Evolutionary conservation across 1,284 basidiomycete genomes (phyloP).

Genomic region (Uromyces viciae-fabae): DNA sequence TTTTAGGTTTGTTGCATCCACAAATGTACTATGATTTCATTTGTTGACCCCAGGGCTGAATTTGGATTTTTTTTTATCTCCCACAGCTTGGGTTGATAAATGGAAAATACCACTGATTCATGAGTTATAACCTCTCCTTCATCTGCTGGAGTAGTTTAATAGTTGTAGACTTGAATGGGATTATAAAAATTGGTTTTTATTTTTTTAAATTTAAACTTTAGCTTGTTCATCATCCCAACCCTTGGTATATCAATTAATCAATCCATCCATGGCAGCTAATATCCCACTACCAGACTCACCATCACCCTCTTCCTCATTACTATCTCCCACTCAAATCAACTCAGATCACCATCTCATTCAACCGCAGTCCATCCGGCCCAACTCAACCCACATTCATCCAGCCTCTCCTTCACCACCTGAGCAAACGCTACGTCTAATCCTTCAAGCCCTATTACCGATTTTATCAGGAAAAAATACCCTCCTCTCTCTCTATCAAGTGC

Average conservation of each 20-base stretch:
- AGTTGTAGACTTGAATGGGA: too few relatives aligned
- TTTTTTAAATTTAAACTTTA: neutral
- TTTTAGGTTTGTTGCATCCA: too few relatives aligned
- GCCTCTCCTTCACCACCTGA: neutral
- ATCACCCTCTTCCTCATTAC: neutral
- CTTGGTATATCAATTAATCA: neutral
- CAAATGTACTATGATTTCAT: too few relatives aligned
- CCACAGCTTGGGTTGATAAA: too few relatives aligned
- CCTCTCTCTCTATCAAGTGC: neutral
- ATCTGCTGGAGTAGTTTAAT: too few relatives aligned
- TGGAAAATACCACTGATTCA: too few relatives aligned
- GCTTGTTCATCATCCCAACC: neutral
- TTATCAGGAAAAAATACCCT: slow-evolving; percentile 19
- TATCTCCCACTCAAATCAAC: neutral
- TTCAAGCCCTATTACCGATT: slow-evolving; percentile 12
- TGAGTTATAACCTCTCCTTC: too few relatives aligned
- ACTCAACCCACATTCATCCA: neutral
- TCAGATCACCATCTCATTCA: neutral
- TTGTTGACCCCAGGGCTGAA: too few relatives aligned
- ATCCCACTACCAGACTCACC: slow-evolving; percentile 21
- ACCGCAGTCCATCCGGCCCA: neutral
- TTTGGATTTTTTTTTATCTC: too few relatives aligned
- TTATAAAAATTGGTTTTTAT: too few relatives aligned
- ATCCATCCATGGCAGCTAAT: neutral
- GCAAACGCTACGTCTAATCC: neutral